A percentile compares a stretch with the other conserved stretches of the same genome.
phyloP scores from a whole-genome alignment of 2,329 filamentous ascomycete species.

The Cercospora berteroae region DNA sequence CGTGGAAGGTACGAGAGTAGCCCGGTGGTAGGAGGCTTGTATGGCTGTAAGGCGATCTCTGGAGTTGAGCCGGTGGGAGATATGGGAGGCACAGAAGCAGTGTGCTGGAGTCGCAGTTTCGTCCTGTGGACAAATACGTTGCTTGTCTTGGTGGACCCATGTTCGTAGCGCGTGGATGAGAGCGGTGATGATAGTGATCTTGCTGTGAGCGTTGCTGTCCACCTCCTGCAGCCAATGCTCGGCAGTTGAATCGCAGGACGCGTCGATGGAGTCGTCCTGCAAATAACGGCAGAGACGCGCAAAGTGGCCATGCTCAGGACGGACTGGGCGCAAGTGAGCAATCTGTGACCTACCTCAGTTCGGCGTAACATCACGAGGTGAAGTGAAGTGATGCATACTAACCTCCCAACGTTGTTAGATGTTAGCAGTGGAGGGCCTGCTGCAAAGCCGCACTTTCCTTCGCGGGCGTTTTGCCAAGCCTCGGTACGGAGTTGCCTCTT shows the following conservation, averaged over 20 bases:
- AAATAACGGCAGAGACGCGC: conserved; percentile 17
- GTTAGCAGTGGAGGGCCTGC: background rate
- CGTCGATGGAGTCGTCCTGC: conserved; percentile 19
- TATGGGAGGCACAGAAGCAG: background rate
- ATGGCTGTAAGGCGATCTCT: conserved; percentile 38
- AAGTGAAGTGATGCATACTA: background rate
- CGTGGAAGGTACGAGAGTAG: conserved; percentile 67
- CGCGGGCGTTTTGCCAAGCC: background rate
- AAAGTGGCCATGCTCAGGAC: conserved; percentile 13
- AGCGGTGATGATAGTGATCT: background rate
- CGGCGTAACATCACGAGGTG: background rate
- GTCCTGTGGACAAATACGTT: background rate
- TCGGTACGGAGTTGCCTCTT: background rate
- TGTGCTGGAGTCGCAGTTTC: background rate
- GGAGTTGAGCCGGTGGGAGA: background rate
- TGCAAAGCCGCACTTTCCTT: background rate
- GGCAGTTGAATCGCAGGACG: conserved; percentile 25
- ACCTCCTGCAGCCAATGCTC: conserved; percentile 13
- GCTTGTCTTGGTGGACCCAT: background rate
- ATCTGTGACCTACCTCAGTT: conserved; percentile 22
- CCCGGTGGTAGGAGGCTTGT: conserved; percentile 68
- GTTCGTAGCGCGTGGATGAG: background rate
- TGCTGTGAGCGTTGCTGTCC: conserved; percentile 13
- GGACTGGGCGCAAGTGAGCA: background rate
- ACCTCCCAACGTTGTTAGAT: background rate